Percentiles rank a stretch among this genome's conserved stretches.
Evolutionary conservation across 345 rosid species (phyloP).

Genomic region (Citrus cavaleriei): DNA sequence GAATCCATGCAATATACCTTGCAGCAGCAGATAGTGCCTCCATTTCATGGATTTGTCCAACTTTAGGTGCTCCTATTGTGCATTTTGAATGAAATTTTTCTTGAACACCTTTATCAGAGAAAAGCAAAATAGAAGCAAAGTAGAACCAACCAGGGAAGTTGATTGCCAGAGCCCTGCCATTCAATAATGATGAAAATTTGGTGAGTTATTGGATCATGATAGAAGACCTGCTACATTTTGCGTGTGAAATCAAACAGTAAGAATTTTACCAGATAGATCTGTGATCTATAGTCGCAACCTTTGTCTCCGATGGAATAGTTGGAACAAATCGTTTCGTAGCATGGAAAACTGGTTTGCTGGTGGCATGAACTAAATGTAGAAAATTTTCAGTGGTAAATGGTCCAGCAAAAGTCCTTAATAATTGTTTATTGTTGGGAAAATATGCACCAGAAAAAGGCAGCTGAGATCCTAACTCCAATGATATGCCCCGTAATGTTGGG

Average conservation of each 20-base stretch:
- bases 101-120: slow-evolving; percentile 31
- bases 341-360: slow-evolving; percentile 18
- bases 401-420: slow-evolving; percentile 49
- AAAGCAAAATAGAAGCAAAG: slow-evolving; percentile 60
- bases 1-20: slow-evolving; percentile 69
- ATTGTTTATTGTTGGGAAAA: slow-evolving; percentile 43
- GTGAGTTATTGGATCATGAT: not conserved
- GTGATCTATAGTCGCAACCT: slow-evolving; percentile 36
- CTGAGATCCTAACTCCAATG: slow-evolving; percentile 50
- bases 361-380: slow-evolving; percentile 35
- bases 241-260: slow-evolving; percentile 4
- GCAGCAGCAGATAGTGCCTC: slow-evolving; percentile 38
- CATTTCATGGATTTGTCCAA: slow-evolving; percentile 21
- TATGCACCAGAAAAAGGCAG: slow-evolving; percentile 66
- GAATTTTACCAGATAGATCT: slow-evolving; percentile 59
- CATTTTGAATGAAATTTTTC: slow-evolving; percentile 17
- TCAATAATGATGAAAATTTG: slow-evolving; percentile 10
- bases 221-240: not conserved
- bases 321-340: slow-evolving; percentile 17
- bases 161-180: slow-evolving; percentile 72
- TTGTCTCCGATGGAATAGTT: slow-evolving; percentile 15
- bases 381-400: slow-evolving; percentile 42
- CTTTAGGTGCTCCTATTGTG: slow-evolving; percentile 10
- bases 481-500: slow-evolving; percentile 68
- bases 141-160: slow-evolving; percentile 80